Base-by-base conservation (phyloP, 176 grass and related monocot species). In the Coix lacrymajobi region DNA sequence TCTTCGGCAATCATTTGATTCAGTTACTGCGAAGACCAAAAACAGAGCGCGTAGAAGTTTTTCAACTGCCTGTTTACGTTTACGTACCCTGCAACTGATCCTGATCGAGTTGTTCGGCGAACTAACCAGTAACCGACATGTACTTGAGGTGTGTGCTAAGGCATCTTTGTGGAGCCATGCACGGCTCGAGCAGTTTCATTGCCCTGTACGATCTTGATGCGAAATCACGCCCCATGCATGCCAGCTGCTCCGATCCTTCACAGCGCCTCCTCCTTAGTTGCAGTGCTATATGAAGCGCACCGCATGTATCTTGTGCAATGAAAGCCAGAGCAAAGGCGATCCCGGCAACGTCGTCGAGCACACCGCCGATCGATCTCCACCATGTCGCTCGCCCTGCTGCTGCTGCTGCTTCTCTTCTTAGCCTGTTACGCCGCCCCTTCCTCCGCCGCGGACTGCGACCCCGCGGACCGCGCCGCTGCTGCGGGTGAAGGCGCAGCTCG, bases 401-500 rank as follows among this genome's bases (percentile, higher is more conserved):
- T n/a, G n/a, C n/a, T 86, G 4, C 73, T 20, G 20, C 33, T 83
- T 9, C 30, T 81, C 10, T 3, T 91, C 17, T 46, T 14, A 8
- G 34, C 5, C 4, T 11, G 5, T 13, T 15, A 17, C 57, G 7
- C 56, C 22, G 30, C 19, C 20, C 36, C 11, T 6, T 54, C 65
- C 19, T 44, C 69, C 6, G 57, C 85, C 3, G 14, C 31, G 81
- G 85, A 85, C 86, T 88, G 89, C 86, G 11, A 82, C 31, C 49
- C 52, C 15, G 44, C 10, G n/a, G 90, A 92, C 72, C 71, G 82
- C 58, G 86, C 64, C 24, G 88, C 92, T 94, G 37, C 44, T 94
- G 19, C 89, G 29, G 6, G 67, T 97, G 10, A 97, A 94, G 82
- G 33, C 78, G 66, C 64, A 75, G 71, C 85, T 97, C 9, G 92